These are phyloP conservation scores for Cystofilobasidium capitatum DNA, from an alignment of 768 basidiomycete species.

Conservation along the genomic window DNA sequence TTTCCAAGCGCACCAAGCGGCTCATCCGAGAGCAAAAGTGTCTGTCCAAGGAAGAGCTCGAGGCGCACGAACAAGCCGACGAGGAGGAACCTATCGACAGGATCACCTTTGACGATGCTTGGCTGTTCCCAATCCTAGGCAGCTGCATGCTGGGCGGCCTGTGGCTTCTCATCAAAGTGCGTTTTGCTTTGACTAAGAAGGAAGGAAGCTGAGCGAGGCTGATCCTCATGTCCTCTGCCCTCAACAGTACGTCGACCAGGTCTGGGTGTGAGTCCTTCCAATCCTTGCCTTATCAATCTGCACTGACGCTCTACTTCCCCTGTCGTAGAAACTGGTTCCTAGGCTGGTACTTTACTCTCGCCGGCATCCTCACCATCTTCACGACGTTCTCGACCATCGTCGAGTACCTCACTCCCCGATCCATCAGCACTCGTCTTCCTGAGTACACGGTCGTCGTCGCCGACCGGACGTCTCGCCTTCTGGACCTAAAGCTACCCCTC, in stretches of 20 bases:
- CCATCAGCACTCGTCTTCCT: constrained; percentile 2
- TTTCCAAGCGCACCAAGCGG: constrained; percentile 3
- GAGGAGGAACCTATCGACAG: constrained; percentile 50
- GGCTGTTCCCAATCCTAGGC: constrained; percentile 38
- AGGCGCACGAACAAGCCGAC: background rate
- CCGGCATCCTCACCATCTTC: constrained; percentile 26
- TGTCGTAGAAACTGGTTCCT: constrained; percentile 19
- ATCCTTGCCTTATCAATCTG: too few relatives aligned
- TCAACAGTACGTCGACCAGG: constrained; percentile 11
- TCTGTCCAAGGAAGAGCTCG: background rate
- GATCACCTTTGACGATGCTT: constrained; percentile 38
- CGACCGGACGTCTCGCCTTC: constrained; percentile 25
- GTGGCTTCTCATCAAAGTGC: constrained; percentile 33
- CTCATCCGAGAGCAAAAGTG: background rate
- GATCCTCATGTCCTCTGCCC: constrained; percentile 44
- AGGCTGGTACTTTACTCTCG: constrained; percentile 28
- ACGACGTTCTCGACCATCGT: constrained; percentile 9
- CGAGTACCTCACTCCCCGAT: constrained; percentile 1
- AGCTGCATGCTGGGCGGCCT: constrained; percentile 29
- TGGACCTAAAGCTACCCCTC: constrained; percentile 44
- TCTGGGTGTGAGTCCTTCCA: constrained; percentile 4
- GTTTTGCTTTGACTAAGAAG: constrained; percentile 43
- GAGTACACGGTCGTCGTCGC: constrained; percentile 5
- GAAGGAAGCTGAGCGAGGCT: constrained; percentile 62
- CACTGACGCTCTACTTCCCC: too few relatives aligned